Evolutionary conservation across 306 rosid species (phyloP).

Genomic region (Crotalaria pallida): DNA sequence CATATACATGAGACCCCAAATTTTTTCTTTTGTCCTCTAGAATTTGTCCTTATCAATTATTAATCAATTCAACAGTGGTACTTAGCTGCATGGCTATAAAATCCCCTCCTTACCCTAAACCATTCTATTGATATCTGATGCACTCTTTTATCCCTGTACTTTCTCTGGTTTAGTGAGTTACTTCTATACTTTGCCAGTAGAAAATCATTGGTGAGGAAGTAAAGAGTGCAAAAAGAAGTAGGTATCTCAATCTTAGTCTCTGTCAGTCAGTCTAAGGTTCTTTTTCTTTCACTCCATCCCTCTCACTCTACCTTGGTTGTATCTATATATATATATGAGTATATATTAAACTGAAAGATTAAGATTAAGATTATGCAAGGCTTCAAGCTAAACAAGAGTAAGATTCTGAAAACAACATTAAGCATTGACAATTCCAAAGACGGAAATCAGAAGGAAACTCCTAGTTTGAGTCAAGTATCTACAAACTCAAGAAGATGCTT

Average conservation of each 20-base stretch:
- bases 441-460: slow-evolving; percentile 32
- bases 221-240: slow-evolving; percentile 35
- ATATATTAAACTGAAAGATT: slow-evolving; percentile 25
- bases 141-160: neutral
- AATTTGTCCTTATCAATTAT: slow-evolving; percentile 9
- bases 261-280: neutral
- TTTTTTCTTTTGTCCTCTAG: slow-evolving; percentile 12
- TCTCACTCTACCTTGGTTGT: neutral
- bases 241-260: slow-evolving; percentile 4
- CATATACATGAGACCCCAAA: neutral
- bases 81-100: slow-evolving; percentile 19
- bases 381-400: slow-evolving; percentile 49
- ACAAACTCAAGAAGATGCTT: slow-evolving; percentile 21
- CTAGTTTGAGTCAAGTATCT: slow-evolving; percentile 32
- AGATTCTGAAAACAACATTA: slow-evolving; percentile 46
- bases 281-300: slow-evolving; percentile 1
- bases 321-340: neutral
- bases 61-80: slow-evolving; percentile 10
- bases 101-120: neutral
- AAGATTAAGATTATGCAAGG: slow-evolving; percentile 77
- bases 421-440: slow-evolving; percentile 49
- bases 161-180: slow-evolving; percentile 19
- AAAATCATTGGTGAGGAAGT: slow-evolving; percentile 21
- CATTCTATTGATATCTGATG: slow-evolving; percentile 20
- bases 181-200: neutral